Evolutionary conservation across 352 stramenopile genomes (phyloP), one percentile per base, ranked within the genome.

Genomic region (Salisapilia sapeloensis): DNA sequence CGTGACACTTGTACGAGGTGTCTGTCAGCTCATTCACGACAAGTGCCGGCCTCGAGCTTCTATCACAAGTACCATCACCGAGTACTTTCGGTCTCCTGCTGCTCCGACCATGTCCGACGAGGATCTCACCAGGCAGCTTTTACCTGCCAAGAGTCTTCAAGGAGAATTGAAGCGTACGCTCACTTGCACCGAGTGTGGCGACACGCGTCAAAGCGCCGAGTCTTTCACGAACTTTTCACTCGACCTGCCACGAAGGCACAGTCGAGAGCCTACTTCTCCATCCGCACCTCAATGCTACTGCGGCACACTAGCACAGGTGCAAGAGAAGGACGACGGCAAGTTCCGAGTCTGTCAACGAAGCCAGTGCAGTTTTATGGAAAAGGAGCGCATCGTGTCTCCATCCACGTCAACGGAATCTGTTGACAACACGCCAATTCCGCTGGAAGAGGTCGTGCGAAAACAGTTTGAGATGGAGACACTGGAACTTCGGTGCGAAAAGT

Each of bases 141-240:
- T 65, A 5, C 75, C 72, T 6, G 70, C 74, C 3, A 64, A 86
- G 18, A 83, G 56, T 35, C 89, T 92, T 46, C 70, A 70, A 17
- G 61, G 67, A 2, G 65, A 86, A 23, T 50, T 92, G 12, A 67
- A 66, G 16, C 66, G 66, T 18, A 85, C 70, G 0, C 57, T 92
- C 19, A 83, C 72, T 3, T 92, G 76, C 45, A 52, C 44, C 12
- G 74, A 53, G 17, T 92, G 76, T 46, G 51, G 53, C 9, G 89
- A 87, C 56, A 84, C 53, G 17, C 65, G 76, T 16, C 76, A 75
- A 33, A 55, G 84, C 35, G 46, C 70, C 6, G 76, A 92, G 40
- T 69, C 58, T 22, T 92, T 89, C 39, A 84, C 84, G 34, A 72
- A 92, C 33, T 84, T 92, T 38, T 89, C 76, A 3, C 44, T 92